These are phyloP conservation scores for Scolecobasidium constrictum DNA, from an alignment of 2,329 filamentous ascomycete species.

Conservation along the genomic window DNA sequence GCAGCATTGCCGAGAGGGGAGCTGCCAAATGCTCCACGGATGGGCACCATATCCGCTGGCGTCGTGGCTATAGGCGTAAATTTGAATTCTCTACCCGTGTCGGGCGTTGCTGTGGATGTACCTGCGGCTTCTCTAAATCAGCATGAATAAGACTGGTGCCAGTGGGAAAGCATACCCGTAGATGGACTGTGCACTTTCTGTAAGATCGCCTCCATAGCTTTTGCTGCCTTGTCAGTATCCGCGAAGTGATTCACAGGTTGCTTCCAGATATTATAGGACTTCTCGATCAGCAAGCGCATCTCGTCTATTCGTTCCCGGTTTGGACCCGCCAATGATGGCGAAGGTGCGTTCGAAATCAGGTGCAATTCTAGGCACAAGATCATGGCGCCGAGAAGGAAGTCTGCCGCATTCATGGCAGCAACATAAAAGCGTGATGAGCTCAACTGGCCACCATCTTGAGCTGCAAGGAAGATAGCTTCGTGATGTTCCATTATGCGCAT, in stretches of 20 bases:
- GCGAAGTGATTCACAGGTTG: neutral
- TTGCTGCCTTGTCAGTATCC: slow-evolving; percentile 5
- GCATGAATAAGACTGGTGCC: no score
- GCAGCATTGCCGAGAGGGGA: neutral
- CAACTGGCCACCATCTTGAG: slow-evolving; percentile 30
- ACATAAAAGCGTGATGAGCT: slow-evolving; percentile 35
- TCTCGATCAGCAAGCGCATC: slow-evolving; percentile 5
- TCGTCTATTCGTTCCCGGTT: neutral
- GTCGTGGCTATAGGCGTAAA: no score
- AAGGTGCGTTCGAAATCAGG: slow-evolving; percentile 2
- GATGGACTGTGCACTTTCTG: neutral
- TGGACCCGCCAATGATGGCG: neutral
- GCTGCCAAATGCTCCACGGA: no score
- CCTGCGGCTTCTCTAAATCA: no score
- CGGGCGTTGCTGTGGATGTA: no score
- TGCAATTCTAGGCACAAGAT: slow-evolving; percentile 35
- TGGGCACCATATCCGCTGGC: no score
- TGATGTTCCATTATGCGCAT: slow-evolving; percentile 38
- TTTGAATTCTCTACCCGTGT: no score
- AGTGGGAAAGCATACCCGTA: no score
- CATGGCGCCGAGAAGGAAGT: slow-evolving; percentile 39
- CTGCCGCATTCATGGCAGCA: slow-evolving; percentile 32
- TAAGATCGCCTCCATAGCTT: slow-evolving; percentile 8
- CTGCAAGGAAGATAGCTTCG: slow-evolving; percentile 36
- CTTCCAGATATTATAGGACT: slow-evolving; percentile 2